Base-by-base conservation (phyloP, 345 rosid genomes). In the Raphanus raphanistrum region DNA sequence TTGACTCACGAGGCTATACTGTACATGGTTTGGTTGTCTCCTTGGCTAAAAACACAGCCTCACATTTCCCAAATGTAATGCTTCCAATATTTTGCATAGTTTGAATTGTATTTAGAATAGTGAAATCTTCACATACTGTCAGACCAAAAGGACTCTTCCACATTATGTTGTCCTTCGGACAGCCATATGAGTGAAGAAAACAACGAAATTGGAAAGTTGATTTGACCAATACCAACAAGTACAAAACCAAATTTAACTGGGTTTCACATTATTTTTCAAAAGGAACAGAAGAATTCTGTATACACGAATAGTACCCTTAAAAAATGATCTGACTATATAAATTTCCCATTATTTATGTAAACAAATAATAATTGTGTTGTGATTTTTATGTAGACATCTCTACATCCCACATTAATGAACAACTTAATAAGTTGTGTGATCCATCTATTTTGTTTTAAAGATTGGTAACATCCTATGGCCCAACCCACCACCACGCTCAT, bases 1-100 rank as follows among this genome's bases (percentile, higher is more conserved):
- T 28, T 28, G 66, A 64, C 76, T 71, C 80, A 77, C 80, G 71
- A 64, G 80, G 50, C 52, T 32, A 77, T 64, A 71, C 66, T 76
- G 66, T 7, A 71, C 55, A 55, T 11, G 71, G 41, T 55, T 77
- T 63, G 60, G 45, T 38, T 77, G 80, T 76, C 57, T 62, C 6
- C 6, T 54, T 62, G 57, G 6, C 70, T 70, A 35, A 9, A 50
- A 15, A 9, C 25, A 48, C 66, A 66, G 45, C 35, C 15, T 74
- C 72, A 66, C 78, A 58, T 66, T 66, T 75, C 66, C 66, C 72
- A 66, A 66, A 28, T 57, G 25, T 48, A 75, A 75, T 75, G 68
- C 74, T 76, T 76, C 68, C 79, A 61, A 61, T 76, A 15, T 11
- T 16, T 62, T 68, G 57, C 10, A 26, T 26, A 3, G 75, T 50